A percentile compares a stretch with the other conserved stretches of the same genome.
Conservation (phyloP, 768 basidiomycete genomes). For the Hygrocybe coccinea region DNA sequence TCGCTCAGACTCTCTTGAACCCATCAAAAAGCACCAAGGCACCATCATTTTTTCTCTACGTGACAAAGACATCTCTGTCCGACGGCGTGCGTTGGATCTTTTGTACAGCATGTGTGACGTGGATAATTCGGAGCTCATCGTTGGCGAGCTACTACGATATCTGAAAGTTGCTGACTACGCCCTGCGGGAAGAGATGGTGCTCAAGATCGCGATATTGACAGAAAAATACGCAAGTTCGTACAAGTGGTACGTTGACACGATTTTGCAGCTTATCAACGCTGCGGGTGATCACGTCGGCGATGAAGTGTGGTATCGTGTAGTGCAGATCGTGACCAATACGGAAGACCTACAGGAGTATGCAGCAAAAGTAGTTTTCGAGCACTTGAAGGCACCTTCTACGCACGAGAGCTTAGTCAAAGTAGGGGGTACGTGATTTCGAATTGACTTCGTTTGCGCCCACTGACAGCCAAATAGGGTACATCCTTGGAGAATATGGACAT, state of each 20-base stretch:
- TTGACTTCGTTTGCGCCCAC: not conserved
- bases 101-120: constrained; percentile 99
- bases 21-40: constrained; percentile 92
- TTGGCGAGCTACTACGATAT: constrained; percentile 91
- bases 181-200: constrained; percentile 95
- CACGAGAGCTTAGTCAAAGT: constrained; percentile 96
- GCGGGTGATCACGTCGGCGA: constrained; percentile 99
- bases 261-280: constrained; percentile 89
- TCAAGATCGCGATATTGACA: constrained; percentile 98
- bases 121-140: constrained; percentile 94
- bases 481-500: constrained; percentile 97
- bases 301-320: constrained; percentile 99
- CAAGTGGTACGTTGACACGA: constrained; percentile 99
- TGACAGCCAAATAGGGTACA: constrained; percentile 53
- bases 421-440: constrained; percentile 57
- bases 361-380: constrained; percentile 84
- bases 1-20: constrained; percentile 81
- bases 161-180: constrained; percentile 96
- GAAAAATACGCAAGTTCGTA: constrained; percentile 97
- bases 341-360: constrained; percentile 97
- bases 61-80: constrained; percentile 96
- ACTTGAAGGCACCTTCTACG: constrained; percentile 76
- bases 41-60: constrained; percentile 93
- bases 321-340: constrained; percentile 98
- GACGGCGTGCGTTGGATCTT: constrained; percentile 88